Base-by-base conservation (phyloP, 768 basidiomycete genomes). In the Mycena venus region DNA sequence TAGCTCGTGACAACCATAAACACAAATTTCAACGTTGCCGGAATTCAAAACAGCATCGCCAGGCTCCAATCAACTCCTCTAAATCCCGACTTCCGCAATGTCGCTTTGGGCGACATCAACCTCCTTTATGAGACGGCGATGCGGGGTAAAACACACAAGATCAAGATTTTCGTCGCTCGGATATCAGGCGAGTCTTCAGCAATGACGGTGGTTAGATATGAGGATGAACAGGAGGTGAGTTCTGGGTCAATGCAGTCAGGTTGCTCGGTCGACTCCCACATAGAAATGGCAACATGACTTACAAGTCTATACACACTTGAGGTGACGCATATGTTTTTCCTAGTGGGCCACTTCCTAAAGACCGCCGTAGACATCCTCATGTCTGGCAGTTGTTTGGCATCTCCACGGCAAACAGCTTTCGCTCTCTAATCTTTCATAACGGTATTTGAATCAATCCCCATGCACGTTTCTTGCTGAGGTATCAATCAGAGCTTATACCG, bases 31-130 rank as follows among this genome's bases (percentile, higher is more conserved):
- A 49, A 61, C 25, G 34, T 69, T 5, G n/a, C 56, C n/a, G 17
- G 19, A 3, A 69, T 69, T 34, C 42, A 49, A 15, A n/a, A 34
- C 29, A 72, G 63, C n/a, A n/a, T n/a, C n/a, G n/a, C n/a, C n/a
- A n/a, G n/a, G n/a, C n/a, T n/a, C n/a, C n/a, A n/a, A n/a, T n/a
- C n/a, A n/a, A n/a, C n/a, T n/a, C n/a, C n/a, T n/a, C n/a, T n/a
- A n/a, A n/a, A n/a, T n/a, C n/a, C n/a, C n/a, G n/a, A n/a, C n/a
- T 72, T 72, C 32, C 56, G 71, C 2, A 15, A 31, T 12, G 49
- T 72, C 15, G 56, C 71, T n/a, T 23, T 72, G 64, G 71, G 71
- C 5, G 64, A 72, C 17, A 72, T 72, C 17, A 72, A 72, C 42
- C 71, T 72, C 36, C 40, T 72, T 1, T 53, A 72, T 19, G 71